Base-by-base conservation (phyloP, 768 basidiomycete species). In the Kwoniella dejecticola region DNA sequence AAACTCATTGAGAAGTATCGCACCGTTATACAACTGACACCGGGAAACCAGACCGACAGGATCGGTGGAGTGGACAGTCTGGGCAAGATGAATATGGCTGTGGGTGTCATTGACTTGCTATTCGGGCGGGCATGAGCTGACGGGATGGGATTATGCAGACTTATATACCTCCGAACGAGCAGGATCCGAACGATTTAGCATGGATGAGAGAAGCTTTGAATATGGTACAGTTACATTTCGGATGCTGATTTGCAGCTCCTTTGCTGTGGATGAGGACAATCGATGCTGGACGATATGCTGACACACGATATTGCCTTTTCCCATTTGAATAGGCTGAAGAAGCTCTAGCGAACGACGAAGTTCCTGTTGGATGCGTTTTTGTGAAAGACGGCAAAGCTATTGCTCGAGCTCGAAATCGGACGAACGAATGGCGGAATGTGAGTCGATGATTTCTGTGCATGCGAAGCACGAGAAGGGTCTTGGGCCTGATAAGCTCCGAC, bases 361-460 rank as follows among this genome's bases (percentile, higher is more conserved):
- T 98, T 4, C 96, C 96, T 1, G 94, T 99, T 0, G 96, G 96
- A 21, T 97, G 96, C 69, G 85, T 99, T 7, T 96, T 98, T 69
- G 90, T 98, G 8, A 84, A 90, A 63, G 83, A 88, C 54, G 85
- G 83, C n/a, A 74, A 70, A 29, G 83, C 90, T 61, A 89, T 99
- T 62, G 93, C 95, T 0, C 83, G 83, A 69, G 95, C 92, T 1
- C 82, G 96, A 48, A 99, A 99, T 75, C 83, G 92, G 58, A 99
- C 96, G 2, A 99, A 97, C 75, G 88, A 97, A 77, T 85, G 95
- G 45, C 83, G 88, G 46, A 97, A 99, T 81, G 94, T 93, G 80
- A 62, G 83, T 38, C 26, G 33, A 36, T 36, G 15, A 7, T 62
- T 38, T 21, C 50, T 17, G 29, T 24, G 10, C 33, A 42, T 42